A percentile compares a stretch with the other conserved stretches of the same genome.
phyloP scores from a whole-genome alignment of 2,329 filamentous ascomycete genomes.

The Pyrenochaeta sp. region DNA sequence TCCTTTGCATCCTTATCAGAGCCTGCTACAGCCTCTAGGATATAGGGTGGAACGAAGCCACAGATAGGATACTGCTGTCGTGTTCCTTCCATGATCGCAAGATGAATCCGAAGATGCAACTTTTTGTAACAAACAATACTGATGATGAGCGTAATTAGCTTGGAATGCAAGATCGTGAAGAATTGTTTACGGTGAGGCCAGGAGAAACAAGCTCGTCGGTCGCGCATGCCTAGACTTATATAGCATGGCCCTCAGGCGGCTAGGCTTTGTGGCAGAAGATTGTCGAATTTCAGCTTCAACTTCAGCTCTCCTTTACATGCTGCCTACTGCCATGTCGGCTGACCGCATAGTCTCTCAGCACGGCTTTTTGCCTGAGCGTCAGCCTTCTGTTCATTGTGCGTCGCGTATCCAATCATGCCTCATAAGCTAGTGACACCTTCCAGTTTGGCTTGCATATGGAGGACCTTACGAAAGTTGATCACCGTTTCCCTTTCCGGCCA shows the following conservation, averaged over 20 bases:
- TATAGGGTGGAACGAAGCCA: slow-evolving; percentile 1
- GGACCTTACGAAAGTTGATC: not conserved
- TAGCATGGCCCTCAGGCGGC: not conserved
- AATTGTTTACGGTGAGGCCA: no score
- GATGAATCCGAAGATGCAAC: no score
- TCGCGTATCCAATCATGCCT: not conserved
- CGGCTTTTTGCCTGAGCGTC: not conserved
- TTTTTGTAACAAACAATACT: no score
- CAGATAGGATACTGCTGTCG: not conserved
- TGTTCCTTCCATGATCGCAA: not conserved
- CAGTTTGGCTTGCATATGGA: not conserved
- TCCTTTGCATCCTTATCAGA: not conserved
- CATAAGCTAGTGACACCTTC: not conserved
- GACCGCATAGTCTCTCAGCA: not conserved
- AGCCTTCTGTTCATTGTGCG: not conserved
- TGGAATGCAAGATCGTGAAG: not conserved
- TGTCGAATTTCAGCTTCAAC: not conserved
- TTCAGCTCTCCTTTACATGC: not conserved
- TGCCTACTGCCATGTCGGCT: not conserved
- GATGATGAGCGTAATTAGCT: not conserved
- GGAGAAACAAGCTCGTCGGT: no score
- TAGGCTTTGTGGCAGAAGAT: not conserved
- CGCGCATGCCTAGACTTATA: not conserved
- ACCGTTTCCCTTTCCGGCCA: not conserved
- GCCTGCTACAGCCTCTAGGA: not conserved